Base-by-base conservation (phyloP, 768 basidiomycete genomes). In the Calocera viscosa region DNA sequence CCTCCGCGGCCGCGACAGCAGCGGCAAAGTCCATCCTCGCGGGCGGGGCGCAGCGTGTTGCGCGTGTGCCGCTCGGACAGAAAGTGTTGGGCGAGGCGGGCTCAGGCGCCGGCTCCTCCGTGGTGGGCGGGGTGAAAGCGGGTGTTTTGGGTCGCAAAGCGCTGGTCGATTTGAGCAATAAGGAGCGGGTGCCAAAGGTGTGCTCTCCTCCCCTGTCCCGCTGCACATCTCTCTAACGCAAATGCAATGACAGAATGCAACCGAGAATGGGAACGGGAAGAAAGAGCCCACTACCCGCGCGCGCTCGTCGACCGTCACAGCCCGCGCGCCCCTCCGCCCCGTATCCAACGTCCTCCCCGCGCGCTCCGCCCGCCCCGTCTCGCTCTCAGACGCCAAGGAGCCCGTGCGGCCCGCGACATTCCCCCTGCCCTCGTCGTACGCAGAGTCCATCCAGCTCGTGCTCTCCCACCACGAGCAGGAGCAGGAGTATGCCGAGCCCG, bases 321-420 rank as follows among this genome's bases (percentile, higher is more conserved):
- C 43, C 16, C 43, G 43, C 19, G 28, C 41, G 49, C 5, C 67
- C 65, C 65, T 68, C 65, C 63, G 65, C 40, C 53, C 49, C 40
- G 35, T 68, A 40, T 30, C 47, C n/a, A 38, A 68, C 43, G 49
- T 66, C 65, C 26, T 66, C 65, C 24, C 68, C 39, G 32, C 30
- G 49, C 49, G 60, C 49, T 41, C 68, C 64, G 10, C 64, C 47
- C 43, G 43, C 38, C 35, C 64, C 26, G 67, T 49, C 28, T 63
- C 67, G 5, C 22, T 26, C 34, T 38, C 60, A n/a, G 43, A 68
- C 40, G 3, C 65, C 17, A 49, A 65, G 24, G 63, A 32, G 24
- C 17, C 65, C 14, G 60, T 64, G 5, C 33, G 33, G 5, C 64
- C 66, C 28, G 34, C 40, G 26, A 69, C 64, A 41, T 26, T 40